Evolutionary conservation across 176 grass and related monocot species (phyloP), one percentile per base, ranked within the genome.

Genomic region (Saccharum spontaneum): DNA sequence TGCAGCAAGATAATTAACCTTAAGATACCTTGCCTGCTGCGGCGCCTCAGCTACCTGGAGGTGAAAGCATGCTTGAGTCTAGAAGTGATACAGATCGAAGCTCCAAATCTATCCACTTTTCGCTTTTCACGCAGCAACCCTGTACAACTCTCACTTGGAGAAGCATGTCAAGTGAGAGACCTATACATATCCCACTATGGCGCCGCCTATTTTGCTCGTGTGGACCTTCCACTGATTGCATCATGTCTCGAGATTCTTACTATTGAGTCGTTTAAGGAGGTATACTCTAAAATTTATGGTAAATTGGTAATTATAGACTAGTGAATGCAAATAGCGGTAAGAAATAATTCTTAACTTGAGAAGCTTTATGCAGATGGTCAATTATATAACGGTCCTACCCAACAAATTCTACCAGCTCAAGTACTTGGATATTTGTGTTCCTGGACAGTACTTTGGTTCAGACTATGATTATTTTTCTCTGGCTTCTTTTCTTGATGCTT

Each of bases 381-480:
- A 23, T 65, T 65, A 55, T 22, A 55, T 71, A n/a, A 20, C 57
- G 37, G 50, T 41, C 39, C 3, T 23, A 7, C 70, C 39, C 13
- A 83, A 55, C 39, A 75, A 63, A 65, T 65, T 65, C 28, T 44
- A 16, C 71, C 18, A 64, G 28, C 57, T 83, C 57, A 75, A 65
- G 71, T 5, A 75, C 41, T 15, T 75, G 71, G 30, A 9, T 17
- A n/a, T 48, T 46, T 3, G 7, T 48, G 0, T 65, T 75, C 10
- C 1, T 50, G 28, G 55, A 83, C 12, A 1, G n/a, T 31, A 15
- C 50, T 26, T 43, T 22, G 37, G 1, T 22, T 49, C 67, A 10
- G 33, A 23, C 23, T 74, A 83, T 65, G 81, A 83, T 62, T 83
- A 36, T 46, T 75, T 62, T 46, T 83, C 57, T 50, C 28, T 64